These are phyloP conservation scores for Cucumis hystrix DNA, from an alignment of 306 rosid species.

Conservation along the genomic window DNA sequence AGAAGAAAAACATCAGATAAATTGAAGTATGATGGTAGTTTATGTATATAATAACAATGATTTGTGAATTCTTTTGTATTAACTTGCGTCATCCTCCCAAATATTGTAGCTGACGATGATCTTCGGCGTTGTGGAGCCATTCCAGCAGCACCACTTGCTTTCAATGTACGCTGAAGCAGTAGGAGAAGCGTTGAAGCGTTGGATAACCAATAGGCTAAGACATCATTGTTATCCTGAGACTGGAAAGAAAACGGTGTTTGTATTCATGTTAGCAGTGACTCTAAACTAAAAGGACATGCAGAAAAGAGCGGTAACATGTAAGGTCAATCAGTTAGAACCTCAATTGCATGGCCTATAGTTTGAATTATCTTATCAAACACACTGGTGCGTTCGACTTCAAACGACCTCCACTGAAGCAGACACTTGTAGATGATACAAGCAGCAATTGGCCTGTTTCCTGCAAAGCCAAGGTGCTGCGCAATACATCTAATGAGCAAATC, in stretches of 20 bases:
- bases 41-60: neutral
- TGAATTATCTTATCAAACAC: constrained; percentile 93
- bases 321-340: neutral
- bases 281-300: neutral
- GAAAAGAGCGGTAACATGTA: neutral
- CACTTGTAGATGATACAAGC: constrained; percentile 94
- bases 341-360: constrained; percentile 89
- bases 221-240: constrained; percentile 84
- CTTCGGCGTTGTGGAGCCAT: constrained; percentile 97
- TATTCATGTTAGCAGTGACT: neutral
- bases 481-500: constrained; percentile 76
- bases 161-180: constrained; percentile 94
- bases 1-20: constrained; percentile 9
- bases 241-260: constrained; percentile 13
- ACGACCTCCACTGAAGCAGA: constrained; percentile 98
- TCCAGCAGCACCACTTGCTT: constrained; percentile 99
- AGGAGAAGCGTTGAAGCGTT: constrained; percentile 88
- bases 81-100: constrained; percentile 99
- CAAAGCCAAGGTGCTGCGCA: constrained; percentile 93
- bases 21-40: neutral
- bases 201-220: constrained; percentile 87
- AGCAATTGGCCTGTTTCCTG: constrained; percentile 83
- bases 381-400: constrained; percentile 95
- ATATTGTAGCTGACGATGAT: constrained; percentile 74
- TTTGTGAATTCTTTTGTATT: constrained; percentile 10